Base-by-base conservation (phyloP, 2,329 filamentous ascomycete species). In the Ophiostoma ips region DNA sequence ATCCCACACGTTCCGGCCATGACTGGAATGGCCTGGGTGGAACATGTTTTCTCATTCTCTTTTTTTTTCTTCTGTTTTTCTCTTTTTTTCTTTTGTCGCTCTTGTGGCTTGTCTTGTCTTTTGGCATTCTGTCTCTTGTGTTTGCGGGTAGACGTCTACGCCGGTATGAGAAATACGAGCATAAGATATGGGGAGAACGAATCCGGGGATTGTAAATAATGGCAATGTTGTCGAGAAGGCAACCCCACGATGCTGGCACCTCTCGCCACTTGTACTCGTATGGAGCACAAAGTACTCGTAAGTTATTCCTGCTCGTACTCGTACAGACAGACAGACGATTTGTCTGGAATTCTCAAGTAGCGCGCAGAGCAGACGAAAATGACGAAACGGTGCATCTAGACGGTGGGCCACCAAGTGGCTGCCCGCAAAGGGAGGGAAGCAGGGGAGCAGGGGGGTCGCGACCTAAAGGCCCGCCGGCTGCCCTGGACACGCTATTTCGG, bases 161-260 rank as follows among this genome's bases (percentile, higher is more conserved):
- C 13, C 40, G 40, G 40, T 43, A 43, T 43, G 40, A 43, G 40
- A 43, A n/a, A 43, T 43, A 43, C 40, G n/a, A n/a, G n/a, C n/a
- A n/a, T n/a, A 43, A 43, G 40, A 43, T 24, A 43, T 18, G 40
- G 6, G 24, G 40, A 43, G 40, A 30, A 16, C 8, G n/a, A 43
- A 43, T 43, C 40, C 24, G 40, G 40, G 40, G 40, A 41, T 41
- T 21, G 9, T 31, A 24, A 16, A 30, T n/a, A 30, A 7, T 30
- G 24, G 15, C 40, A 30, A 15, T n/a, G 24, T 28, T 5, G 24
- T 28, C 4, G 24, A 28, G 24, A 28, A 28, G 24, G 24, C 24
- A 5, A n/a, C 24, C 24, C 24, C 40, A 3, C 40, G 40, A 43
- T 43, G 40, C 24, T 15, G 19, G 28, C 30, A n/a, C n/a, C n/a